Percentiles rank a stretch among this genome's conserved stretches.
phyloP scores from a whole-genome alignment of 495 filamentous ascomycete genomes.

The Trichoderma reesei region DNA sequence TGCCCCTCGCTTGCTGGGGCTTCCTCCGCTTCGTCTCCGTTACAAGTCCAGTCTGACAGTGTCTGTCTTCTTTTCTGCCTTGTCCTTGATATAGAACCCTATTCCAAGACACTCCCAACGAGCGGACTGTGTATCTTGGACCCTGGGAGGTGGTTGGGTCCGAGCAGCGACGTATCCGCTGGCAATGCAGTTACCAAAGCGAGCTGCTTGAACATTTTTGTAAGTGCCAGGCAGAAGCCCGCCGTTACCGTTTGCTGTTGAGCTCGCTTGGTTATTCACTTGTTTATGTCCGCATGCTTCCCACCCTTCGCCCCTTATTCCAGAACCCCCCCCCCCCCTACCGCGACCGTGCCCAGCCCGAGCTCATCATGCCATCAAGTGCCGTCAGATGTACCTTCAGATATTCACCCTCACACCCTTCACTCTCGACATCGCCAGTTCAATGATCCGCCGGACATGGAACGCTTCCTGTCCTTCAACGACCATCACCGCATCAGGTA shows the following conservation, averaged over 20 bases:
- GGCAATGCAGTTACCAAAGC: slow-evolving; percentile 28
- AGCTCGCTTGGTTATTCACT: no score
- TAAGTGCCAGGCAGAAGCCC: slow-evolving; percentile 15
- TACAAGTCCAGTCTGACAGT: slow-evolving; percentile 10
- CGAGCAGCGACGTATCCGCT: slow-evolving; percentile 22
- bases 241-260: no score
- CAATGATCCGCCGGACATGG: slow-evolving; percentile 25
- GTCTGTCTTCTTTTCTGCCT: not conserved
- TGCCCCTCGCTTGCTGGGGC: not conserved
- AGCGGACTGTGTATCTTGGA: slow-evolving; percentile 28
- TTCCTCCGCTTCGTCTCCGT: not conserved
- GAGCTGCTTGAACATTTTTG: slow-evolving; percentile 28
- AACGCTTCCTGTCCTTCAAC: slow-evolving; percentile 25
- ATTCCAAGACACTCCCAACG: slow-evolving; percentile 22
- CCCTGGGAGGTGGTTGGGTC: slow-evolving; percentile 26
- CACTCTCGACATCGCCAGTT: slow-evolving; percentile 28
- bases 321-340: no score
- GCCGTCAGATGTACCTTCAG: slow-evolving; percentile 22
- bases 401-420: slow-evolving; percentile 23
- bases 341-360: not conserved
- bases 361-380: slow-evolving; percentile 17
- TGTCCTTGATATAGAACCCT: slow-evolving; percentile 22
- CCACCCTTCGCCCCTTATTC: no score
- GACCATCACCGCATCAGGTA: slow-evolving; percentile 27
- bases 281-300: no score